Base-by-base conservation (phyloP, 192 early-diverging fungal species). In the Haplosporangium gracile region DNA sequence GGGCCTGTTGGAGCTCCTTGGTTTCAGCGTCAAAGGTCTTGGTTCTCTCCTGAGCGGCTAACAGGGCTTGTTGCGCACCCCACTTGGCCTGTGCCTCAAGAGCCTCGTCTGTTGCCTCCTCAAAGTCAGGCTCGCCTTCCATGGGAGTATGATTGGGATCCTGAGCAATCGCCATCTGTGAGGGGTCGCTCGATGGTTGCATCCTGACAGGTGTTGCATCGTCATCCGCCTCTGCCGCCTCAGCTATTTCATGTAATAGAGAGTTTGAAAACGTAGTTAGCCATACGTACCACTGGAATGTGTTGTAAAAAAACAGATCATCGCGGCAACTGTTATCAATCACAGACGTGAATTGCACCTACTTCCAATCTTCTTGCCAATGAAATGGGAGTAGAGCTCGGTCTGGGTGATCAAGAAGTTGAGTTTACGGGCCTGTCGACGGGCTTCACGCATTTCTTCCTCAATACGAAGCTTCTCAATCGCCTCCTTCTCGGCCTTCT, bases 341-440 rank as follows among this genome's bases (percentile, higher is more conserved):
- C 13, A 11, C 47, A 51, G 2, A 16, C 16, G 0, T 51, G 20
- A 51, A 5, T 1, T 51, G 18, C 20, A 77, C 88, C 34, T 89
- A 89, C 85, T 87, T 71, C 83, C 86, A 42, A 96, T 94, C 83
- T 97, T 97, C 76, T 94, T 93, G 74, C 95, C 96, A 68, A 97
- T 93, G 89, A 98, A 98, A 89, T 97, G 96, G 72, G 95, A 96
- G 88, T 96, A 98, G 13, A 98, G 91, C 77, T 98, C 97, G 1
- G 97, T 98, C 80, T 98, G 97, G 1, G 95, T 94, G 70, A 98
- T 96, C 78, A 98, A 90, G 79, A 98, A 98, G 83, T 98, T 97
- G 72, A 98, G 92, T 82, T 98, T 98, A 71, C 96, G 92, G 13
- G 93, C 93, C 82, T 98, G 97, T 57, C 97, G 91, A 47, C 93